Evolutionary conservation across 2,329 filamentous ascomycete species (phyloP).

Genomic region (Rhynchosporium graminicola): DNA sequence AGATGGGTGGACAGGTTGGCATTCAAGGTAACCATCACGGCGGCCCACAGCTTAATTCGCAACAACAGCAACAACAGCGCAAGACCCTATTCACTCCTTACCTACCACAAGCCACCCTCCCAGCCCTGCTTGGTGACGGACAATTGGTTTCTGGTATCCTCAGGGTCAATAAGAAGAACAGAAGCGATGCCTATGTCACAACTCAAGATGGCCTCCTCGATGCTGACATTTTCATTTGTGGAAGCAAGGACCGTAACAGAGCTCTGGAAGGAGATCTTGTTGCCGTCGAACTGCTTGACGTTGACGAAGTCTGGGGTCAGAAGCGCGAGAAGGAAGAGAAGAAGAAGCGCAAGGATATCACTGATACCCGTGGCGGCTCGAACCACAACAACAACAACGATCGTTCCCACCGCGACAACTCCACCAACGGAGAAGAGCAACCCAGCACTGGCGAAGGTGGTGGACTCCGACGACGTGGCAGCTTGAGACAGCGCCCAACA

Average conservation of each 20-base stretch:
- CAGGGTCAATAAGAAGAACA: slow-evolving; percentile 99
- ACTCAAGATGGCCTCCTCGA: slow-evolving; percentile 85
- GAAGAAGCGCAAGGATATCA: slow-evolving; percentile 99
- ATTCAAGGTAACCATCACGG: slow-evolving; percentile 69
- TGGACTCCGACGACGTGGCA: slow-evolving; percentile 87
- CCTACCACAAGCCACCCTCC: slow-evolving; percentile 88
- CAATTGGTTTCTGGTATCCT: slow-evolving; percentile 96
- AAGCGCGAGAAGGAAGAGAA: slow-evolving; percentile 99
- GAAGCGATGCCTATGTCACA: slow-evolving; percentile 96
- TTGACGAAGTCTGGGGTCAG: slow-evolving; percentile 97
- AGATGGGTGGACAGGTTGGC: slow-evolving; percentile 75
- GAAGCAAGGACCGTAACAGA: slow-evolving; percentile 97
- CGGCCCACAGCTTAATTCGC: slow-evolving; percentile 63
- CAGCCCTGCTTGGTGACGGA: slow-evolving; percentile 85
- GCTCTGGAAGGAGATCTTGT: slow-evolving; percentile 95
- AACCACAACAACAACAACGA: slow-evolving; percentile 63
- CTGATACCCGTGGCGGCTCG: slow-evolving; percentile 79
- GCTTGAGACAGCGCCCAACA: slow-evolving; percentile 91
- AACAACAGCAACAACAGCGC: slow-evolving; percentile 84
- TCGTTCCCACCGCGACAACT: slow-evolving; percentile 53
- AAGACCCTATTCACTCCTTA: slow-evolving; percentile 99
- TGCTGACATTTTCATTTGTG: slow-evolving; percentile 98
- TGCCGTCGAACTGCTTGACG: slow-evolving; percentile 92
- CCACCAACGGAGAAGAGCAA: slow-evolving; percentile 62
- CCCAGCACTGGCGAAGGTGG: slow-evolving; percentile 71